A percentile compares a stretch with the other conserved stretches of the same genome.
These are phyloP conservation scores for Quillaja saponaria DNA, from an alignment of 306 rosid species.

Conservation along the genomic window DNA sequence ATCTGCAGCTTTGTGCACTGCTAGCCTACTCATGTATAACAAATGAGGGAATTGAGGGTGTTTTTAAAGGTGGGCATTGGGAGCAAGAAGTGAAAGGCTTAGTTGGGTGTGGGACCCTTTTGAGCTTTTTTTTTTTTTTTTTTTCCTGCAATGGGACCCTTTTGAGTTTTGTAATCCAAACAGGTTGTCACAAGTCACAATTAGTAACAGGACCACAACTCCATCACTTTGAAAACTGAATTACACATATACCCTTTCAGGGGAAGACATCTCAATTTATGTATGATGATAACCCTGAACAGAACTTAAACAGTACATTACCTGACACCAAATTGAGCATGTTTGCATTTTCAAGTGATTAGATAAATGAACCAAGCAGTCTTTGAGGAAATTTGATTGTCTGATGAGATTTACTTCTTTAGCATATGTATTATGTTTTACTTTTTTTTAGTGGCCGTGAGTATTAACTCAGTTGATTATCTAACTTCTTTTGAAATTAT, in stretches of 20 bases:
- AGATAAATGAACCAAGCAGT: not conserved
- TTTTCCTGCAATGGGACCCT: too few relatives aligned
- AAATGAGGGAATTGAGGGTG: conserved; percentile 45
- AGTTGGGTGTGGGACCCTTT: conserved; percentile 59
- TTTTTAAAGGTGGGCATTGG: conserved; percentile 39
- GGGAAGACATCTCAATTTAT: conserved; percentile 8
- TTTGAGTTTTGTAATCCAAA: conserved; percentile 42
- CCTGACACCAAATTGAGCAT: not conserved
- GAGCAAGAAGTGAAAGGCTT: conserved; percentile 37
- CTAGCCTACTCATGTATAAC: conserved; percentile 46
- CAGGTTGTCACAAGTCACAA: conserved; percentile 49
- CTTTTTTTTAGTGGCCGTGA: too few relatives aligned
- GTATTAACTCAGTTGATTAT: too few relatives aligned
- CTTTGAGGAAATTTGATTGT: not conserved
- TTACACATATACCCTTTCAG: conserved; percentile 35
- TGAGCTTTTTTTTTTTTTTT: too few relatives aligned
- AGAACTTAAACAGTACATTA: not conserved
- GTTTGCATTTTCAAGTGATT: not conserved
- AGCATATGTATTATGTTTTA: conserved; percentile 4
- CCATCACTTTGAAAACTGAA: conserved; percentile 24
- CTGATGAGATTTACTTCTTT: conserved; percentile 1
- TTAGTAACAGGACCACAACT: conserved; percentile 49
- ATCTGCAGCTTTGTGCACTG: conserved; percentile 40
- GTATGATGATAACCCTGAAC: conserved; percentile 25
- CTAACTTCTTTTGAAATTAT: too few relatives aligned